A percentile compares a stretch with the other conserved stretches of the same genome.
These are phyloP conservation scores for Mycena sp. DNA, from an alignment of 1,284 basidiomycete genomes.

Conservation along the genomic window DNA sequence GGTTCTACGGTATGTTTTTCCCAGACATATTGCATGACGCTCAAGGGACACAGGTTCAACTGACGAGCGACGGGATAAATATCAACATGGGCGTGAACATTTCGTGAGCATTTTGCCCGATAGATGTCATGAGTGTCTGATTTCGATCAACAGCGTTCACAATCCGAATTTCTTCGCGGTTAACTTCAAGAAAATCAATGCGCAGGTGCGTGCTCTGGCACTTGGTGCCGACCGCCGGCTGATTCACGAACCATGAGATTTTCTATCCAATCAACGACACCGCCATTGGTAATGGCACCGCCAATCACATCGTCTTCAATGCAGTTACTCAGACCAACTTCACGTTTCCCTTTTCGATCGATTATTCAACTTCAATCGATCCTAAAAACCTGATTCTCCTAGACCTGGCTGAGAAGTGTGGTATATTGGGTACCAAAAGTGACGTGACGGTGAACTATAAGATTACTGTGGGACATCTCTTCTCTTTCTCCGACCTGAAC, in stretches of 20 bases:
- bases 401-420: slow-evolving; percentile 78
- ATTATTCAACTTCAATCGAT: slow-evolving; percentile 72
- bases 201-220: slow-evolving; percentile 53
- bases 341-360: slow-evolving; percentile 83
- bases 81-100: slow-evolving; percentile 77
- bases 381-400: slow-evolving; percentile 67
- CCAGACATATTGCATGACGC: slow-evolving; percentile 7
- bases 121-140: neutral
- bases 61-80: slow-evolving; percentile 56
- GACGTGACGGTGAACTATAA: slow-evolving; percentile 78
- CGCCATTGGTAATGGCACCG: slow-evolving; percentile 72
- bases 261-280: slow-evolving; percentile 80
- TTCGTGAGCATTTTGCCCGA: slow-evolving; percentile 54
- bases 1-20: slow-evolving; percentile 50
- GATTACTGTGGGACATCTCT: slow-evolving; percentile 57
- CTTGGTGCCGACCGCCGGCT: neutral
- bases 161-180: slow-evolving; percentile 91
- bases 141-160: slow-evolving; percentile 62
- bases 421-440: slow-evolving; percentile 54
- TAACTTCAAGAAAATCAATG: slow-evolving; percentile 74
- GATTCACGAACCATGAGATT: slow-evolving; percentile 52
- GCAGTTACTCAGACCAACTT: slow-evolving; percentile 77
- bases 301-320: slow-evolving; percentile 70
- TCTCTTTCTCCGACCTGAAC: neutral
- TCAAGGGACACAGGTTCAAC: slow-evolving; percentile 47